These are phyloP conservation scores for Serendipita indica DNA, from an alignment of 768 basidiomycete genomes.

Conservation along the genomic window DNA sequence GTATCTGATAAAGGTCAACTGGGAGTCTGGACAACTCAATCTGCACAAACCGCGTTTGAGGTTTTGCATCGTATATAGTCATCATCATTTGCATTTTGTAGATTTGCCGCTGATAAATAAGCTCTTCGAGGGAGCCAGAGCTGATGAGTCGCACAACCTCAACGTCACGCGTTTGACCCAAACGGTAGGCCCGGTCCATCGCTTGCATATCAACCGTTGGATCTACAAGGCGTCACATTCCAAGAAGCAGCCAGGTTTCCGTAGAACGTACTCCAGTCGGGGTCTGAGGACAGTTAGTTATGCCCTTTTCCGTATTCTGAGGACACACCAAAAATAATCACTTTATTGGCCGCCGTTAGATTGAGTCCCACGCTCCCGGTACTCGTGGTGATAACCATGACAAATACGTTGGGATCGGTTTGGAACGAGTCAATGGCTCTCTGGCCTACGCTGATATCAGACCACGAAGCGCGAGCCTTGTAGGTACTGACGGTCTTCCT, in stretches of 20 bases:
- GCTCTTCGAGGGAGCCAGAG: slow-evolving; percentile 75
- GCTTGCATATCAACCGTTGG: slow-evolving; percentile 92
- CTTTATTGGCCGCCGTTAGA: slow-evolving; percentile 84
- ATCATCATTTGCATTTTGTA: slow-evolving; percentile 92
- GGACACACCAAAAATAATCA: slow-evolving; percentile 67
- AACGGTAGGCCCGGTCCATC: slow-evolving; percentile 76
- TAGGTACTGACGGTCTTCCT: no score
- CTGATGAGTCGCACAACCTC: slow-evolving; percentile 70
- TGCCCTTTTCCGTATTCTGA: slow-evolving; percentile 12
- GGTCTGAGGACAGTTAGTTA: slow-evolving; percentile 36
- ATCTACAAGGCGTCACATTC: slow-evolving; percentile 32
- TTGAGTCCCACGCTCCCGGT: slow-evolving; percentile 89
- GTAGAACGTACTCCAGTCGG: slow-evolving; percentile 73
- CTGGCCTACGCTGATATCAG: slow-evolving; percentile 46
- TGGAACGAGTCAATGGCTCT: slow-evolving; percentile 75
- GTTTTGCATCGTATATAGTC: slow-evolving; percentile 72
- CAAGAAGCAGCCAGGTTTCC: neutral
- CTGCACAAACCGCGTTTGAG: slow-evolving; percentile 52
- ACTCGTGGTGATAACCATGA: slow-evolving; percentile 81
- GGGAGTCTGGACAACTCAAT: neutral
- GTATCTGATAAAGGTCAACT: slow-evolving; percentile 31
- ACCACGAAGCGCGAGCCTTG: no score
- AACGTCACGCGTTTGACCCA: slow-evolving; percentile 78
- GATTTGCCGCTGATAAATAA: slow-evolving; percentile 78
- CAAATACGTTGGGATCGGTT: slow-evolving; percentile 48